Evolutionary conservation across 1,284 basidiomycete species (phyloP).

Genomic region (Exobasidium rhododendri): DNA sequence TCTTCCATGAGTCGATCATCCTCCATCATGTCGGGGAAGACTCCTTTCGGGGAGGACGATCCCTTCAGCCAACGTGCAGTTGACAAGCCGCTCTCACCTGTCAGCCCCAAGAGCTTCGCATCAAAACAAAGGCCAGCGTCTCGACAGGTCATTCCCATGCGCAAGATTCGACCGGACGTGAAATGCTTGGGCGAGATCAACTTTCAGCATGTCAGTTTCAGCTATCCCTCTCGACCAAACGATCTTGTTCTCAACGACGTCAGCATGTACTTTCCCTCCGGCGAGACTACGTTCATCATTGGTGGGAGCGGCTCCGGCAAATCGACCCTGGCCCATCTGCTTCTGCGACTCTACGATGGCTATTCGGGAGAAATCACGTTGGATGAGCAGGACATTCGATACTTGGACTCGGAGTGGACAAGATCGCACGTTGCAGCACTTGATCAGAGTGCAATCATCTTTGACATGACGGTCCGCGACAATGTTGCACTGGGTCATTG

Average conservation of each 20-base stretch:
- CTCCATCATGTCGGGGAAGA: not conserved
- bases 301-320: constrained; percentile 89
- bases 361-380: constrained; percentile 63
- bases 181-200: constrained; percentile 68
- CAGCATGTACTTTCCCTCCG: constrained; percentile 69
- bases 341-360: constrained; percentile 71
- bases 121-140: not conserved
- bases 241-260: constrained; percentile 64
- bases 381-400: constrained; percentile 73
- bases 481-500: constrained; percentile 80
- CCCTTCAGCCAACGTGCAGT: too few relatives aligned
- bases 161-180: constrained; percentile 26
- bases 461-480: constrained; percentile 78
- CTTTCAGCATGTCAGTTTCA: constrained; percentile 72
- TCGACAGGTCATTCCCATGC: constrained; percentile 14
- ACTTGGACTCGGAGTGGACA: constrained; percentile 72
- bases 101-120: not conserved
- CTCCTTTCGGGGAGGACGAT: not conserved
- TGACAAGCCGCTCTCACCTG: not conserved
- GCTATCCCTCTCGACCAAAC: constrained; percentile 77
- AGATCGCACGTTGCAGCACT: constrained; percentile 73
- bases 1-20: not conserved
- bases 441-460: constrained; percentile 71
- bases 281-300: constrained; percentile 87
- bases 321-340: constrained; percentile 79